Conservation (phyloP, 441 rosid genomes). For the Macaranga tanarius region DNA sequence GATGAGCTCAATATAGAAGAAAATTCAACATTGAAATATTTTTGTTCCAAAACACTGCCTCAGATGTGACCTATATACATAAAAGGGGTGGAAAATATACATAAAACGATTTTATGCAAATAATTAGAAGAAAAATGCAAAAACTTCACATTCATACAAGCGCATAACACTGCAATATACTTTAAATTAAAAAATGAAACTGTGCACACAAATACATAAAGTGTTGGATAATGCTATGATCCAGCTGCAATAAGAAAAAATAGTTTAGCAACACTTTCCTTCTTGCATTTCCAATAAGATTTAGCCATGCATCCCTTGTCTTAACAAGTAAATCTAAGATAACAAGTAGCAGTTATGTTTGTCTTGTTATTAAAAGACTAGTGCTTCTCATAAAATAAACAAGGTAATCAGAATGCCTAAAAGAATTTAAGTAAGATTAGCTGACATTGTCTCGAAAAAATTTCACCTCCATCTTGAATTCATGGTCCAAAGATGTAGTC, state of each 20-base stretch:
- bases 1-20: not conserved
- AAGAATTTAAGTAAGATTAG: slow-evolving; percentile 20
- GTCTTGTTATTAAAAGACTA: too few relatives aligned
- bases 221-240: not conserved
- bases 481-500: slow-evolving; percentile 80
- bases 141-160: not conserved
- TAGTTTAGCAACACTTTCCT: not conserved
- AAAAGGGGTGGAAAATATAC: not conserved
- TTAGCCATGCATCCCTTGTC: too few relatives aligned
- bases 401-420: slow-evolving; percentile 1
- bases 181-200: slow-evolving; percentile 8
- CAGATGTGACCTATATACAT: not conserved
- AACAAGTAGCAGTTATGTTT: too few relatives aligned
- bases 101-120: not conserved
- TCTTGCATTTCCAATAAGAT: not conserved
- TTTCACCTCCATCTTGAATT: slow-evolving; percentile 78
- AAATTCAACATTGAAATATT: not conserved
- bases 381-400: not conserved
- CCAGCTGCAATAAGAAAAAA: slow-evolving; percentile 15
- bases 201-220: slow-evolving; percentile 1
- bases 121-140: slow-evolving; percentile 2
- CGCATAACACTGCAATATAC: not conserved
- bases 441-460: slow-evolving; percentile 16
- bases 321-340: too few relatives aligned
- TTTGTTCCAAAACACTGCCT: not conserved